Conservation (phyloP, 2,329 filamentous ascomycete species). For the Colletotrichum trifolii region DNA sequence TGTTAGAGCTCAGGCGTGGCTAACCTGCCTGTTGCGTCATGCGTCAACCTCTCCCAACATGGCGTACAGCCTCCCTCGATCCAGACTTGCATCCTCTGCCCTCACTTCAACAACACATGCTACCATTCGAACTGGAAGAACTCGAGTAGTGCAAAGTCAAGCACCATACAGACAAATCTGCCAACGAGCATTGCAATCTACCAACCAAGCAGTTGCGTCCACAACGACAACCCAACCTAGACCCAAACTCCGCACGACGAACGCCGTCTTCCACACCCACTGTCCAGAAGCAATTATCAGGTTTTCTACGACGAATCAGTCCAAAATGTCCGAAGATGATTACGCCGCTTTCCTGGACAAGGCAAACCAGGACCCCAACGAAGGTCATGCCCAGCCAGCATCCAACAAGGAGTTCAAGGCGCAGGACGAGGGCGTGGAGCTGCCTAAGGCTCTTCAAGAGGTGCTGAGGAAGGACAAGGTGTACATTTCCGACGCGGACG, state of each 20-base stretch:
- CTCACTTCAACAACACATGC: background rate
- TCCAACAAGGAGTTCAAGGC: conserved; percentile 59
- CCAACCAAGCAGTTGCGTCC: too few species aligned
- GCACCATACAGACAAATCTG: conserved; percentile 11
- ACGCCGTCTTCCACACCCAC: too few species aligned
- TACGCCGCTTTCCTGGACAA: conserved; percentile 89
- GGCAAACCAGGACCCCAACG: conserved; percentile 82
- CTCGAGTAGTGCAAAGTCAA: background rate
- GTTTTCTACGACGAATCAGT: conserved; percentile 38
- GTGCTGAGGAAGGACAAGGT: conserved; percentile 67
- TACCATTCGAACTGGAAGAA: too few species aligned
- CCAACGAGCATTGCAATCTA: conserved; percentile 1
- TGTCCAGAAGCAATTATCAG: conserved; percentile 2
- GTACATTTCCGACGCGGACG: conserved; percentile 86
- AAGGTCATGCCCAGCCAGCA: conserved; percentile 56
- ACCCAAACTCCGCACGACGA: too few species aligned
- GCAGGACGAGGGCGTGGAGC: conserved; percentile 62
- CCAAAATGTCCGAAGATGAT: conserved; percentile 79
- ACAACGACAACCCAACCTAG: too few species aligned
- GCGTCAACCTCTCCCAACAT: conserved; percentile 16
- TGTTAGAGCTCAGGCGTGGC: conserved; percentile 8
- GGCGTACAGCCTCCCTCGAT: conserved; percentile 18
- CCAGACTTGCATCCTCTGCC: conserved; percentile 10
- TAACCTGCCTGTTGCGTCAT: conserved; percentile 34
- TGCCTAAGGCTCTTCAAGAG: conserved; percentile 69